Percentiles rank a stretch among this genome's conserved stretches.
phyloP scores from a whole-genome alignment of 768 basidiomycete species.

The Butyriboletus loyo region DNA sequence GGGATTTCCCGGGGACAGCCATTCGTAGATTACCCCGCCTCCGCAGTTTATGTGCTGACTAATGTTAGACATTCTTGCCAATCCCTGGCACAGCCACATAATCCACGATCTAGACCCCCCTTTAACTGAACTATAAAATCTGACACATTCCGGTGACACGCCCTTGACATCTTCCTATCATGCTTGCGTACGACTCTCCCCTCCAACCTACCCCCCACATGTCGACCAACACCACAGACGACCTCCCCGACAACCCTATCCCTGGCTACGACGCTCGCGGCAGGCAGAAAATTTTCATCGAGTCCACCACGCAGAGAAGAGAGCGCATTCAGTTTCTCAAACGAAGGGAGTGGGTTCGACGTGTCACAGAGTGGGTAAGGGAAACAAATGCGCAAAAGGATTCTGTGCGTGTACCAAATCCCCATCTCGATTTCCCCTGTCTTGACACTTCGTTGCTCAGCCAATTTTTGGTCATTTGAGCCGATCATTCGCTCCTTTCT shows the following conservation, averaged over 20 bases:
- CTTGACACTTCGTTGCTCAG: slow-evolving; percentile 7
- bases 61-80: slow-evolving; percentile 22
- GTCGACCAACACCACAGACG: slow-evolving; percentile 3
- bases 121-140: slow-evolving; percentile 13
- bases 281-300: slow-evolving; percentile 43
- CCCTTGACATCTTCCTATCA: slow-evolving; percentile 8
- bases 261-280: slow-evolving; percentile 41
- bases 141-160: slow-evolving; percentile 9
- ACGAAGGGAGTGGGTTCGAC: slow-evolving; percentile 42
- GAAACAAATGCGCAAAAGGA: slow-evolving; percentile 30
- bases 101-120: slow-evolving; percentile 23
- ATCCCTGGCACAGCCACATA: slow-evolving; percentile 25
- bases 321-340: slow-evolving; percentile 53
- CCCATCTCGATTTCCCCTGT: neutral
- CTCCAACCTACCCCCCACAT: slow-evolving; percentile 1
- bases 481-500: slow-evolving; percentile 7
- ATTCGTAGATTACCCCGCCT: neutral
- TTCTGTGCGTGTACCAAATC: slow-evolving; percentile 7
- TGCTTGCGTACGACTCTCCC: slow-evolving; percentile 19
- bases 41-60: slow-evolving; percentile 8
- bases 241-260: slow-evolving; percentile 11
- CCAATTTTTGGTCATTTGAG: slow-evolving; percentile 16
- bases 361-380: slow-evolving; percentile 38
- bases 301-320: slow-evolving; percentile 45
- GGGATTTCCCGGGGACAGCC: no score